These are phyloP conservation scores for Podospora fimiseda DNA, from an alignment of 495 filamentous ascomycete genomes.

Conservation along the genomic window DNA sequence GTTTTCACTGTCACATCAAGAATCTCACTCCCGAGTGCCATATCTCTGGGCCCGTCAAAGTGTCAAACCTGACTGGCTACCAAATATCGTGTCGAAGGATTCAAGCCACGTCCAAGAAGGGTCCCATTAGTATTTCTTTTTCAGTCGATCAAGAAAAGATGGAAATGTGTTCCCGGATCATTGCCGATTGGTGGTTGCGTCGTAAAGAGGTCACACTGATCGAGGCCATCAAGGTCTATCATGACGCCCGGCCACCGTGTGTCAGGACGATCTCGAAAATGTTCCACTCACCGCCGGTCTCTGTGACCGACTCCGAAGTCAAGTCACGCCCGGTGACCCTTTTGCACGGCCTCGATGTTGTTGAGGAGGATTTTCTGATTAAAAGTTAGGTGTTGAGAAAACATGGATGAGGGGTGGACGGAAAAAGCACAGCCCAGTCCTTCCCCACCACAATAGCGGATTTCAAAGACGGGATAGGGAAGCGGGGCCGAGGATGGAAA, in stretches of 20 bases:
- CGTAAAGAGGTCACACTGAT: too few relatives aligned
- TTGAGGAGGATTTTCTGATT: neutral
- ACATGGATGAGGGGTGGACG: neutral
- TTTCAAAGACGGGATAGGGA: neutral
- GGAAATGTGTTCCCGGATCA: too few relatives aligned
- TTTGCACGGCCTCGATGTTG: constrained; percentile 4
- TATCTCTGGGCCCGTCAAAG: neutral
- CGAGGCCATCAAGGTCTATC: too few relatives aligned
- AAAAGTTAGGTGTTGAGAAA: neutral
- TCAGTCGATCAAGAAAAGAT: neutral
- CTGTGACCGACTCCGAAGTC: neutral
- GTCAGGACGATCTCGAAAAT: neutral
- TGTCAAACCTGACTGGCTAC: neutral
- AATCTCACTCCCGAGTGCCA: neutral
- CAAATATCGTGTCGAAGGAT: neutral
- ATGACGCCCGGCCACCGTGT: too few relatives aligned
- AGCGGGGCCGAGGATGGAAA: constrained; percentile 4
- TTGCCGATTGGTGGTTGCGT: too few relatives aligned
- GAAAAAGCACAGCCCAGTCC: neutral
- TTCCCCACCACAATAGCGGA: neutral
- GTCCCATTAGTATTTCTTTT: neutral
- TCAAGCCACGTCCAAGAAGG: neutral
- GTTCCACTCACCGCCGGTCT: constrained; percentile 1
- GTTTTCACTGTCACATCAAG: neutral
- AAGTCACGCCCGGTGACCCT: neutral